Evolutionary conservation across 331 rosid species (phyloP).

Genomic region (Stylosanthes scabra): DNA sequence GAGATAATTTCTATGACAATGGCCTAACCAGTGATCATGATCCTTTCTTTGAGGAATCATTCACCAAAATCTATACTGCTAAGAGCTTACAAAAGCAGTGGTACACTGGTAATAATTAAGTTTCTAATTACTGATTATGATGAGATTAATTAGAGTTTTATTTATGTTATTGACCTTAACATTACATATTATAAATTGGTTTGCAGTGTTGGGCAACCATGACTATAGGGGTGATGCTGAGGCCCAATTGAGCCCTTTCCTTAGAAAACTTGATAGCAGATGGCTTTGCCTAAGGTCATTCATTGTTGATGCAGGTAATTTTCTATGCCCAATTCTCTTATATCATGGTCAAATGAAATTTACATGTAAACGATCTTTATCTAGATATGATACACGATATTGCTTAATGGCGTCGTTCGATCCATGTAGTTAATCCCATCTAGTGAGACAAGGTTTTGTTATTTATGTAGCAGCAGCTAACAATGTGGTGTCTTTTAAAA

Average conservation of each 20-base stretch:
- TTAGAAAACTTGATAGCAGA: constrained; percentile 63
- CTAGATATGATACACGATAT: no score
- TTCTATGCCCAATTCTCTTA: no score
- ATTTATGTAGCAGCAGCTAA: no score
- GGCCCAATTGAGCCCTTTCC: constrained; percentile 70
- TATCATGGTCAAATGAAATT: no score
- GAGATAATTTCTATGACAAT: constrained; percentile 81
- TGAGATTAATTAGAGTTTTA: no score
- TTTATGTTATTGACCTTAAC: no score
- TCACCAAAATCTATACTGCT: constrained; percentile 63
- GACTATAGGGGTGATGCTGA: constrained; percentile 80
- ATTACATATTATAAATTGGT: background rate
- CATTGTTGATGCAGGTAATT: constrained; percentile 62
- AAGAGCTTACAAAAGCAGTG: constrained; percentile 70
- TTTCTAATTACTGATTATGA: no score
- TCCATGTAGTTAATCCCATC: no score
- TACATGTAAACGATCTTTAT: no score
- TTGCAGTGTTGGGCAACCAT: constrained; percentile 76
- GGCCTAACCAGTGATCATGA: constrained; percentile 58
- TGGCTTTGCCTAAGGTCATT: constrained; percentile 82
- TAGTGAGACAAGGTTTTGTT: no score
- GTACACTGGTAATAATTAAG: constrained; percentile 56
- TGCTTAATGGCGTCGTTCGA: no score
- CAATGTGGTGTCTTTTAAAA: no score
- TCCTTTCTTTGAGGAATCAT: constrained; percentile 68